Evolutionary conservation across 331 rosid genomes (phyloP).

Genomic region (Rosa hybrid): DNA sequence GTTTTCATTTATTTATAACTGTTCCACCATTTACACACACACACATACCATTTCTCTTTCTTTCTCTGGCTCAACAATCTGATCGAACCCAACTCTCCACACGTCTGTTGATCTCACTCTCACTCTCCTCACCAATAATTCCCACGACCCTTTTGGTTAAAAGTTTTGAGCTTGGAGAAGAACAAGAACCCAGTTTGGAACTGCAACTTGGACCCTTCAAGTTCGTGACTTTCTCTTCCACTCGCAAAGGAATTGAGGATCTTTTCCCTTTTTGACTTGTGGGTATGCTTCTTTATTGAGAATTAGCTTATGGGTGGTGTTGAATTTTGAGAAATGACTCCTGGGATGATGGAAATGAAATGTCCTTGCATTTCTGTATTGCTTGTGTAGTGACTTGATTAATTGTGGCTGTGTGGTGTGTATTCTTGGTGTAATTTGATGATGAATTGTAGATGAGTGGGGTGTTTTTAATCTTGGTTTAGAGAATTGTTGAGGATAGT

Average conservation of each 20-base stretch:
- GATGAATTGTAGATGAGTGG: not conserved
- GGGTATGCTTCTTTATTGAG: slow-evolving; percentile 27
- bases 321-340: slow-evolving; percentile 19
- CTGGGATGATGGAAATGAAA: slow-evolving; percentile 15
- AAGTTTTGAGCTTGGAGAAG: slow-evolving; percentile 11
- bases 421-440: slow-evolving; percentile 10
- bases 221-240: slow-evolving; percentile 21
- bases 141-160: not conserved
- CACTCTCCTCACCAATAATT: slow-evolving; percentile 20
- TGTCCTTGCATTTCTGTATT: slow-evolving; percentile 11
- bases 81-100: slow-evolving; percentile 21
- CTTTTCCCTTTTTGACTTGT: slow-evolving; percentile 33
- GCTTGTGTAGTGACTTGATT: not conserved
- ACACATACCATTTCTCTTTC: not conserved
- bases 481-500: slow-evolving; percentile 5
- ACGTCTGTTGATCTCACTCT: slow-evolving; percentile 40
- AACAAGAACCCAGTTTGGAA: slow-evolving; percentile 18
- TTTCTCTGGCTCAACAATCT: slow-evolving; percentile 18
- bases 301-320: slow-evolving; percentile 34
- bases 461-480: slow-evolving; percentile 5
- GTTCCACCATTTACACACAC: not conserved
- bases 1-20: not conserved
- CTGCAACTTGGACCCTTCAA: slow-evolving; percentile 33
- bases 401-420: not conserved
- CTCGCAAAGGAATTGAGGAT: slow-evolving; percentile 38